Evolutionary conservation across 208 protist species (phyloP).

Genomic region (Trypanosoma grayi): DNA sequence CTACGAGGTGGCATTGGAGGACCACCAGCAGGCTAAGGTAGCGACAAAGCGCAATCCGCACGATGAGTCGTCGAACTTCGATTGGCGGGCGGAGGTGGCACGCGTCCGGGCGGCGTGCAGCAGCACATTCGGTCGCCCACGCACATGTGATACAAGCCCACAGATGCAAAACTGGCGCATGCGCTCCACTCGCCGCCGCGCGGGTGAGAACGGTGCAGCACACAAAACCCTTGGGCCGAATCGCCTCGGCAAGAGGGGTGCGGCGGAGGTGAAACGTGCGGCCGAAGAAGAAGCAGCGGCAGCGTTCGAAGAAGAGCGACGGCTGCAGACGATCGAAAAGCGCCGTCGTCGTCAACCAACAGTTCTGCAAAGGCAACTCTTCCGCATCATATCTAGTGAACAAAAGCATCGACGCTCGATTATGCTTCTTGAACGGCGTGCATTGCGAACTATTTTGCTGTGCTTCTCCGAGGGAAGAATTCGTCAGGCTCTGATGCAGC

Average conservation of each 20-base stretch:
- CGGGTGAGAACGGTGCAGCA: not conserved
- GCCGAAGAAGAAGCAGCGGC: not conserved
- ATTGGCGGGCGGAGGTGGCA: constrained; percentile 22
- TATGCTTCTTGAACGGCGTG: not conserved
- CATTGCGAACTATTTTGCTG: constrained; percentile 2
- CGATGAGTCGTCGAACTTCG: not conserved
- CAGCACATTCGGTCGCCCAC: not conserved
- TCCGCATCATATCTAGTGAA: constrained; percentile 6
- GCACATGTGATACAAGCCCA: not conserved
- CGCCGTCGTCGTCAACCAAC: not conserved
- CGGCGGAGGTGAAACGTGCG: not conserved
- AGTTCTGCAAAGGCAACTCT: not conserved
- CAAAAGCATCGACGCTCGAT: constrained; percentile 1
- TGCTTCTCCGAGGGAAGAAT: constrained; percentile 11
- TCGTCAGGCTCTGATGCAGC: constrained; percentile 5
- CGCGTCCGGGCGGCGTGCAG: constrained; percentile 12
- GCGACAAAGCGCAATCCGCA: not conserved
- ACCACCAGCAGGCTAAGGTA: not conserved
- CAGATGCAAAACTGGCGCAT: not conserved
- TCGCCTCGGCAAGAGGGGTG: not conserved
- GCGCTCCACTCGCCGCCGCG: not conserved
- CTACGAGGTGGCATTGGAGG: constrained; percentile 18
- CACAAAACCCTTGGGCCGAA: no score
- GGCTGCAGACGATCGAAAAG: not conserved
- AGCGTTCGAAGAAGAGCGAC: not conserved